Base-by-base conservation (phyloP, 192 early-diverging fungal species). In the Umbelopsis sp. region DNA sequence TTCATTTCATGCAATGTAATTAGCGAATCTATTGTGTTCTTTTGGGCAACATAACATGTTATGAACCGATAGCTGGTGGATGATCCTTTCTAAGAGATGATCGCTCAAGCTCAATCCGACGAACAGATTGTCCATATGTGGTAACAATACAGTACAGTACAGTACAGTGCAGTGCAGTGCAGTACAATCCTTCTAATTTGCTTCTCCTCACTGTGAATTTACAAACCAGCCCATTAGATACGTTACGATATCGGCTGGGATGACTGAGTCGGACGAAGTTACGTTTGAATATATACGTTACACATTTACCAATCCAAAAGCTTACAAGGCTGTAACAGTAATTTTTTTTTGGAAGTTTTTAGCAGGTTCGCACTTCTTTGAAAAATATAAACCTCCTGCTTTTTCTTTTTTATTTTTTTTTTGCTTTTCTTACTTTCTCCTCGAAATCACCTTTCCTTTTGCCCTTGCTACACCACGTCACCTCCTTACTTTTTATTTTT, bases 381-480 rank as follows among this genome's bases (percentile, higher is more conserved):
- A 52, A 24, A n/a, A 53, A 53, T 53, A 53, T 24, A 53, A 53
- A 34, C 56, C 56, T 62, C 56, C 56, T 62, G 24, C 38, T 41
- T 41, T 41, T 41, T 8, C 38, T 6, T 25, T 53, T 53, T 26
- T 53, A 3, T 53, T n/a, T 53, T 26, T 53, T 26, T 24, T 53
- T n/a, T n/a, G n/a, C 21, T 26, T 26, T 53, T 53, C n/a, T n/a
- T n/a, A n/a, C n/a, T n/a, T 26, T 53, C 26, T 53, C 52, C 24
- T 53, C 26, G 52, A 53, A 26, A 12, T 9, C 11, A 22, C 7
- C 26, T 24, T 25, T 24, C 26, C 10, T 53, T 29, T 53, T 9
- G 3, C 26, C 49, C 22, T 50, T 50, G 20, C n/a, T n/a, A n/a
- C n/a, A n/a, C n/a, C n/a, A n/a, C 49, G 43, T 44, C 52, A 25